Conservation (phyloP, 805 yeast species). For the Lipomyces orientalis region DNA sequence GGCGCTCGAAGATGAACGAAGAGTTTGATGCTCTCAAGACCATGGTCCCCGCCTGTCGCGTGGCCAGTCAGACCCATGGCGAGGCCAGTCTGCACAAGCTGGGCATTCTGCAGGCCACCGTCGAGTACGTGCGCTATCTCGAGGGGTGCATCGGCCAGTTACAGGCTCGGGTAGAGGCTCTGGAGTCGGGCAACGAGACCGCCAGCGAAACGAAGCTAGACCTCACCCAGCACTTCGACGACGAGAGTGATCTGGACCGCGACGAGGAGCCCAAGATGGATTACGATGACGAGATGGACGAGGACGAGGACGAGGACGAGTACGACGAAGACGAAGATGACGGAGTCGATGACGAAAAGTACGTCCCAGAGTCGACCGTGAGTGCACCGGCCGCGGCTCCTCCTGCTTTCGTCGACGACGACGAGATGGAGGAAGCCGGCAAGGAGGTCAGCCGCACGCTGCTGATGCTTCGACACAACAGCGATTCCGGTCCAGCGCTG, state of each 20-base stretch:
- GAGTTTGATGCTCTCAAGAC: slow-evolving; percentile 82
- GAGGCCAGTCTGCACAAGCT: slow-evolving; percentile 77
- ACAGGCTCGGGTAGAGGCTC: slow-evolving; percentile 24
- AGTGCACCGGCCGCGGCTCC: neutral
- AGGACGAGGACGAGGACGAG: slow-evolving; percentile 43
- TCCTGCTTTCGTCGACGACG: slow-evolving; percentile 14
- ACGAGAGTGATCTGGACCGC: neutral
- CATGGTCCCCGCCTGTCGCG: slow-evolving; percentile 78
- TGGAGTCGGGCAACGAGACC: slow-evolving; percentile 17
- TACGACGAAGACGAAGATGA: slow-evolving; percentile 51
- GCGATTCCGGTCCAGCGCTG: slow-evolving; percentile 12
- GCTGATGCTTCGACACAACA: slow-evolving; percentile 32
- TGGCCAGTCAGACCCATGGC: slow-evolving; percentile 47
- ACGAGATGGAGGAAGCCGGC: slow-evolving; percentile 36
- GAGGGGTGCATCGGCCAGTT: slow-evolving; percentile 47
- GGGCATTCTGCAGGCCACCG: slow-evolving; percentile 80
- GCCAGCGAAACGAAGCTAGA: neutral
- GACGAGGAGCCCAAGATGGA: neutral
- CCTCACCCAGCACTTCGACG: neutral
- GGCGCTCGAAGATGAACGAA: slow-evolving; percentile 78
- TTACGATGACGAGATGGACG: slow-evolving; percentile 8
- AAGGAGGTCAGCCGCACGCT: slow-evolving; percentile 33
- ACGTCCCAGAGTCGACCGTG: slow-evolving; percentile 25
- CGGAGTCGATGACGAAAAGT: slow-evolving; percentile 47
- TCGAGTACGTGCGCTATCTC: slow-evolving; percentile 74